phyloP scores from a whole-genome alignment of 2,329 filamentous ascomycete genomes.

The Sporothrix phasma region DNA sequence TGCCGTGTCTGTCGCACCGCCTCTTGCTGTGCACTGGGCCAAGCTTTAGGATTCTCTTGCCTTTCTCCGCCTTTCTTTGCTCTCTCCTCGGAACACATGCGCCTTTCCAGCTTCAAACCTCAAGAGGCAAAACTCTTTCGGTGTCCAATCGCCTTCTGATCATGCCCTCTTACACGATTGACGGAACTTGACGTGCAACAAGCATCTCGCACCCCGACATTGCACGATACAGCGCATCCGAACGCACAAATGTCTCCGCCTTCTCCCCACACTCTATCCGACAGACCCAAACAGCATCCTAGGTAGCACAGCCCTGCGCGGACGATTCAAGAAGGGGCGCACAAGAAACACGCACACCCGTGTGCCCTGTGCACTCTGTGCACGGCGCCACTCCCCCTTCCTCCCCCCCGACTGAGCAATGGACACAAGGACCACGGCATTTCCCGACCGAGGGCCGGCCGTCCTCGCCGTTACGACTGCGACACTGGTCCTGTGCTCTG shows the following conservation, averaged over 20 bases:
- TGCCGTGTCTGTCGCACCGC: background rate
- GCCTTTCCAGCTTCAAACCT: background rate
- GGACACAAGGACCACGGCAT: background rate
- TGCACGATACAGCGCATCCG: background rate
- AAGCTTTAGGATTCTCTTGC: background rate
- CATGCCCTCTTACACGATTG: background rate
- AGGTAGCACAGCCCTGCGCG: background rate
- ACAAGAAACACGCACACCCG: background rate
- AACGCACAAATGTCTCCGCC: background rate
- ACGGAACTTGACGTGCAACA: background rate
- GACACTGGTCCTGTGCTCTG: constrained; percentile 57
- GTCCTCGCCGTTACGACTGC: constrained; percentile 62
- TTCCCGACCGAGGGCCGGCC: constrained; percentile 44
- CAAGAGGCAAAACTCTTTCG: background rate
- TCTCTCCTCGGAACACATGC: too few relatives aligned
- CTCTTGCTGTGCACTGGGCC: background rate
- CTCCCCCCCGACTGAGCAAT: background rate
- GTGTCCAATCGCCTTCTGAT: background rate
- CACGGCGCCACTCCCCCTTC: too few relatives aligned
- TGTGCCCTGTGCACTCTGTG: background rate
- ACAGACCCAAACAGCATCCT: too few relatives aligned
- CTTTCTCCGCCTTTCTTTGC: background rate
- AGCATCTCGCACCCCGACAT: background rate
- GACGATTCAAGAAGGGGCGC: background rate
- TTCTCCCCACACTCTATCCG: background rate